Evolutionary conservation across 2,329 filamentous ascomycete genomes (phyloP).

Genomic region (Ophiosphaerella herpotricha): DNA sequence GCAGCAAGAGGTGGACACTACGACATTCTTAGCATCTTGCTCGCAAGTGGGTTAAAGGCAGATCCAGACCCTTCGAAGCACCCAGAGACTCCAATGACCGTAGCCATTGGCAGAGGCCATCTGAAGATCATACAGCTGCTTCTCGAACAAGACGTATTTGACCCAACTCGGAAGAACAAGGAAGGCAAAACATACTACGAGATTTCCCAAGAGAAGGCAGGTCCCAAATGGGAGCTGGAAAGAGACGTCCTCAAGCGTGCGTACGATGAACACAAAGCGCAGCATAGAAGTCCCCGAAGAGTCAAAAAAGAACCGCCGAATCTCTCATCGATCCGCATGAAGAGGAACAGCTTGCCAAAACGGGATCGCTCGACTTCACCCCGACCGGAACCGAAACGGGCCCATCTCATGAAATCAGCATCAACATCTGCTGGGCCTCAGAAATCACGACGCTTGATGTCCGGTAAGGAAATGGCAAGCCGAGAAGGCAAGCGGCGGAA

Average conservation of each 20-base stretch:
- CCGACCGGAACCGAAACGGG: slow-evolving; percentile 33
- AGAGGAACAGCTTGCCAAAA: slow-evolving; percentile 37
- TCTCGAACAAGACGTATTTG: slow-evolving; percentile 76
- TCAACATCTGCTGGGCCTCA: slow-evolving; percentile 25
- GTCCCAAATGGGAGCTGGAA: slow-evolving; percentile 90
- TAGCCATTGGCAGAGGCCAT: slow-evolving; percentile 87
- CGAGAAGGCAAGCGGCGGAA: slow-evolving; percentile 40
- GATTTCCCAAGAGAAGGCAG: slow-evolving; percentile 78
- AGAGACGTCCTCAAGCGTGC: slow-evolving; percentile 77
- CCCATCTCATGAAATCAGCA: slow-evolving; percentile 27
- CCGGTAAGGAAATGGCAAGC: slow-evolving; percentile 43
- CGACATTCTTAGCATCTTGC: slow-evolving; percentile 76
- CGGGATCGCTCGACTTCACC: slow-evolving; percentile 43
- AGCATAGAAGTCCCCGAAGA: slow-evolving; percentile 41
- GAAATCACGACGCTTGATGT: slow-evolving; percentile 42
- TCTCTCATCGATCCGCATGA: slow-evolving; percentile 31
- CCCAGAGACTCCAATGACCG: slow-evolving; percentile 88
- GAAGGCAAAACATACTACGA: slow-evolving; percentile 85
- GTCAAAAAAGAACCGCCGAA: slow-evolving; percentile 41
- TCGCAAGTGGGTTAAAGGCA: slow-evolving; percentile 53
- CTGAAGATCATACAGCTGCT: slow-evolving; percentile 82
- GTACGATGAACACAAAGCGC: slow-evolving; percentile 61
- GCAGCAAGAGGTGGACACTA: slow-evolving; percentile 92
- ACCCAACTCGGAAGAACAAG: slow-evolving; percentile 75
- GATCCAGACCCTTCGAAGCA: slow-evolving; percentile 73